phyloP scores from a whole-genome alignment of 768 basidiomycete genomes.

The Lentinula guzmanii region DNA sequence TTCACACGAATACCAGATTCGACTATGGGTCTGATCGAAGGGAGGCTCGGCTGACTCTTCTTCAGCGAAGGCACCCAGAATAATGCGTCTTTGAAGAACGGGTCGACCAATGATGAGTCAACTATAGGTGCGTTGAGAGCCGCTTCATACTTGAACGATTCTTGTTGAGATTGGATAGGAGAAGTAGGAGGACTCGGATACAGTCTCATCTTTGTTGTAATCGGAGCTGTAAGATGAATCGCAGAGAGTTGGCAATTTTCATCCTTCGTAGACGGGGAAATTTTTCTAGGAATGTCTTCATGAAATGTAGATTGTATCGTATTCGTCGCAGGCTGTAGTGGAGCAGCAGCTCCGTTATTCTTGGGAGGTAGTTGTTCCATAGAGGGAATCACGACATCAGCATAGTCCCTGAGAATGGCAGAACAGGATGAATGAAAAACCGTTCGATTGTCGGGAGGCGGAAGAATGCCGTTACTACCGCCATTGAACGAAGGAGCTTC shows the following conservation, averaged over 20 bases:
- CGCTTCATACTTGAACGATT: neutral
- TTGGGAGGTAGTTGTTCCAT: neutral
- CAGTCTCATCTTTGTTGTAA: neutral
- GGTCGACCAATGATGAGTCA: neutral
- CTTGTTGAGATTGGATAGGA: neutral
- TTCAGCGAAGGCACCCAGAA: neutral
- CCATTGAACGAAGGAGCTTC: no score
- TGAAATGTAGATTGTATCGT: neutral
- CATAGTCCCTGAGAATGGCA: no score
- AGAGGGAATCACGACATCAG: neutral
- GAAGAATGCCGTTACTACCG: neutral
- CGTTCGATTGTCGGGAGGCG: neutral
- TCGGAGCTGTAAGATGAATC: neutral
- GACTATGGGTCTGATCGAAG: neutral
- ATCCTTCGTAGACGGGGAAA: neutral
- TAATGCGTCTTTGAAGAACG: conserved; percentile 2
- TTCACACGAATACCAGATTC: neutral
- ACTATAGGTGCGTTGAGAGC: neutral
- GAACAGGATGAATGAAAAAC: no score
- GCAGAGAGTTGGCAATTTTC: neutral
- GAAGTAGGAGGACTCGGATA: neutral
- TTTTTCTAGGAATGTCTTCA: neutral
- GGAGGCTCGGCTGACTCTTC: neutral
- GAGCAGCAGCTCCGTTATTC: neutral
- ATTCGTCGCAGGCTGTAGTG: neutral